phyloP scores from a whole-genome alignment of 2,329 filamentous ascomycete species.

The Canariomyces notabilis region DNA sequence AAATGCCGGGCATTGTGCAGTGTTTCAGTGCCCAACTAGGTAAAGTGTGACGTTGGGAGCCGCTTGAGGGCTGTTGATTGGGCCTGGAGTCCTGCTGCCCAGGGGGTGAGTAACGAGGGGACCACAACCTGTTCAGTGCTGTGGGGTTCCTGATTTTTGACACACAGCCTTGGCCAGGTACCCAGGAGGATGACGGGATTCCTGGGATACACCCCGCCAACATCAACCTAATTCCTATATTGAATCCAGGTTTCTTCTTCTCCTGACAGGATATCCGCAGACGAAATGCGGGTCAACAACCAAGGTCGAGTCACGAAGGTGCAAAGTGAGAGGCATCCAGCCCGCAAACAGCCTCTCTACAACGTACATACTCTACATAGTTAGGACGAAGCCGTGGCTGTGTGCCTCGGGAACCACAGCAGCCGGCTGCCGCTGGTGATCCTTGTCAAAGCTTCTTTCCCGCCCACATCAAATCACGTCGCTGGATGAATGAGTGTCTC shows the following conservation, averaged over 20 bases:
- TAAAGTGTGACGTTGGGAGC: constrained; percentile 17
- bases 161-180: too few relatives aligned
- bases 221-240: too few relatives aligned
- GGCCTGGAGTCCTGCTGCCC: constrained; percentile 9
- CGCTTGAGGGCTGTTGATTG: constrained; percentile 17
- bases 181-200: neutral
- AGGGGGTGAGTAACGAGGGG: constrained; percentile 9
- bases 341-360: neutral
- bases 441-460: neutral
- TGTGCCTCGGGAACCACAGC: constrained; percentile 13
- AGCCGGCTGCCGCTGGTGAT: constrained; percentile 4
- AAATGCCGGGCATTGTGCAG: constrained; percentile 18
- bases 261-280: too few relatives aligned
- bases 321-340: neutral
- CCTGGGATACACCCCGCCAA: too few relatives aligned
- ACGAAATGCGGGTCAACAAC: too few relatives aligned
- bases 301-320: too few relatives aligned
- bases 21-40: constrained; percentile 24
- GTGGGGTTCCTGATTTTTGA: constrained; percentile 1
- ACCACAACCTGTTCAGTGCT: constrained; percentile 1
- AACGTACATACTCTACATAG: too few relatives aligned
- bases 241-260: too few relatives aligned
- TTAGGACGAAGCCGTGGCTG: constrained; percentile 6
- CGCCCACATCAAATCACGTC: neutral
- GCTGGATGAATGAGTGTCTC: too few relatives aligned